These are phyloP conservation scores for Hypoxylon subgilvum DNA, from an alignment of 495 filamentous ascomycete species.

Conservation along the genomic window DNA sequence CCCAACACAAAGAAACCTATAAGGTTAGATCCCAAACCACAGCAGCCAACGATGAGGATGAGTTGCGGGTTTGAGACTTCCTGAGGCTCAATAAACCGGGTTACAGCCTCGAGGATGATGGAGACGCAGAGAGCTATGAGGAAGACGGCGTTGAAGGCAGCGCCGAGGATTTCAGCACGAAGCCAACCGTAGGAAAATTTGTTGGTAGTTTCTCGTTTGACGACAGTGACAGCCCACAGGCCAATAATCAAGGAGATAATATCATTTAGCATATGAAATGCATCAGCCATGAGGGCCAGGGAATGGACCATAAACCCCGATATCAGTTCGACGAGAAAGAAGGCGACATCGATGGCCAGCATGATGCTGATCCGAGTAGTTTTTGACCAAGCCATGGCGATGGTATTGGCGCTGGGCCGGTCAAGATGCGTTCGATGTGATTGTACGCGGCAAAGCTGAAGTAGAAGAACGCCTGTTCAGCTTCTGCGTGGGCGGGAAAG, in stretches of 20 bases:
- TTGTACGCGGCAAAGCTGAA: not conserved
- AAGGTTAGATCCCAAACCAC: constrained; percentile 87
- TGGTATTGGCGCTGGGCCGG: constrained; percentile 5
- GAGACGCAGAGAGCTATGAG: constrained; percentile 92
- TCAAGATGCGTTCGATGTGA: not conserved
- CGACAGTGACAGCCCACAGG: constrained; percentile 92
- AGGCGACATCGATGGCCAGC: constrained; percentile 84
- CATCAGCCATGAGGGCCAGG: constrained; percentile 91
- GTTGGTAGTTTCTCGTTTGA: constrained; percentile 77
- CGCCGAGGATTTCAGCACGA: constrained; percentile 96
- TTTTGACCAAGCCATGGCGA: constrained; percentile 86
- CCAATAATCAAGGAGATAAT: constrained; percentile 91
- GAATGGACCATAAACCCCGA: constrained; percentile 87
- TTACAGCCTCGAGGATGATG: constrained; percentile 92
- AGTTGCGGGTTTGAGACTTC: constrained; percentile 81
- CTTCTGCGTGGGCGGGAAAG: not conserved
- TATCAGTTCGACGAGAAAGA: constrained; percentile 88
- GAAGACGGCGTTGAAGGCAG: constrained; percentile 95
- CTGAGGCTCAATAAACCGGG: constrained; percentile 86
- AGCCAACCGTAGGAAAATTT: constrained; percentile 98
- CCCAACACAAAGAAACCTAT: constrained; percentile 88
- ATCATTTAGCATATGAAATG: constrained; percentile 99
- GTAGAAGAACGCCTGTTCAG: too few species aligned
- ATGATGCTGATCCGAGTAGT: constrained; percentile 90
- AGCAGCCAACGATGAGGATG: constrained; percentile 84